Percentiles rank a stretch among this genome's conserved stretches.
Evolutionary conservation across 2,329 filamentous ascomycete species (phyloP).

Genomic region (Pyrenochaeta sp.): DNA sequence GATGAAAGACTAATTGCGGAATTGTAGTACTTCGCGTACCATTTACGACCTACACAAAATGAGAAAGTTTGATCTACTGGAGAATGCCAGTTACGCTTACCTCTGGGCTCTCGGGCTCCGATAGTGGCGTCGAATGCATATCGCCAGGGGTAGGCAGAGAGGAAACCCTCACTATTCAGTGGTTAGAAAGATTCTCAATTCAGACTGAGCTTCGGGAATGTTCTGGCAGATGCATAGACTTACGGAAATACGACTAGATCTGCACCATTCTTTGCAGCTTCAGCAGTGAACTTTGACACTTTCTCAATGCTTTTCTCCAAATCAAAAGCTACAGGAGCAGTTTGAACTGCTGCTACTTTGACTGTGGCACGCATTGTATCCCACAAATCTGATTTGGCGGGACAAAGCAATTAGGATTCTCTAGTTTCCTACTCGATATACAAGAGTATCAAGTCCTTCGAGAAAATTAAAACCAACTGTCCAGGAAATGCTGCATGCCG

Average conservation of each 20-base stretch:
- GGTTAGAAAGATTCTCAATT: conserved; percentile 1
- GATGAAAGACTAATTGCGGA: conserved; percentile 51
- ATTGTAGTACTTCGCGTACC: conserved; percentile 52
- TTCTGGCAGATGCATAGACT: conserved; percentile 19
- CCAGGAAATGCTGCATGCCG: too few relatives aligned
- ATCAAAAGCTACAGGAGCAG: conserved; percentile 52
- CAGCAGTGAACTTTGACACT: conserved; percentile 40
- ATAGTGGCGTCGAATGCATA: conserved; percentile 55
- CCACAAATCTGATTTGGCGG: background rate
- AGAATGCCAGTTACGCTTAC: conserved; percentile 25
- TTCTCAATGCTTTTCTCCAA: conserved; percentile 48
- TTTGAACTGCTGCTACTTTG: conserved; percentile 52
- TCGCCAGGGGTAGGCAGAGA: conserved; percentile 54
- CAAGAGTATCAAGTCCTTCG: too few relatives aligned
- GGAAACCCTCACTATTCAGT: conserved; percentile 47
- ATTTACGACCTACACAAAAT: conserved; percentile 45
- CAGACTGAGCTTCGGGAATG: too few relatives aligned
- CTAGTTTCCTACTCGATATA: too few relatives aligned
- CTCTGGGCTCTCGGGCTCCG: conserved; percentile 50
- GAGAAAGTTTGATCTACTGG: background rate
- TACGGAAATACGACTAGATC: conserved; percentile 54
- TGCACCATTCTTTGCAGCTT: conserved; percentile 48
- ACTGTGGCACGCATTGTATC: conserved; percentile 26
- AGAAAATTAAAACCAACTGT: too few relatives aligned
- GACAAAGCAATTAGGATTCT: too few relatives aligned